Conservation (phyloP, 192 early-diverging fungal species). For the Coemansia biformis region DNA sequence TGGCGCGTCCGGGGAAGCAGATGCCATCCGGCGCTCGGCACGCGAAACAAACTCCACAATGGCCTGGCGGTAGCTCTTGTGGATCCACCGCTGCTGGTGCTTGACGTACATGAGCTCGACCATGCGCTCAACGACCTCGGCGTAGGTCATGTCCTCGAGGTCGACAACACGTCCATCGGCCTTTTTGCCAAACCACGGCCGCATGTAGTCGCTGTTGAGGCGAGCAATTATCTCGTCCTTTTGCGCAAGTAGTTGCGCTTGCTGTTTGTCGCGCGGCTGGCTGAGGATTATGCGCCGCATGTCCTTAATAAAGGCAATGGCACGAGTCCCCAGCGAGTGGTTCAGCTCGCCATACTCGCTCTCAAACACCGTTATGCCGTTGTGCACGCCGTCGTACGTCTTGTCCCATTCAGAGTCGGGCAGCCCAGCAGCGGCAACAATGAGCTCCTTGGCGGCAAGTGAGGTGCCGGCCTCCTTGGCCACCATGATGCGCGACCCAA, state of each 20-base stretch:
- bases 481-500: constrained; percentile 92
- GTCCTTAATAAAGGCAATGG: constrained; percentile 72
- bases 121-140: constrained; percentile 73
- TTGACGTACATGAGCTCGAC: constrained; percentile 74
- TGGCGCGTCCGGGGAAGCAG: not conserved
- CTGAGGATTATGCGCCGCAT: constrained; percentile 74
- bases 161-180: constrained; percentile 65
- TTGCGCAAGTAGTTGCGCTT: constrained; percentile 58
- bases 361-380: constrained; percentile 78
- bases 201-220: constrained; percentile 86
- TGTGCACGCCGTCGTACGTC: constrained; percentile 68
- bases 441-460: constrained; percentile 75
- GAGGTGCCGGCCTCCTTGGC: constrained; percentile 81
- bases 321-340: constrained; percentile 85
- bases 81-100: constrained; percentile 75
- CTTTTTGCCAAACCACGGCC: constrained; percentile 91
- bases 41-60: constrained; percentile 76
- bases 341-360: constrained; percentile 90
- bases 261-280: constrained; percentile 76
- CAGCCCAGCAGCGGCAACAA: constrained; percentile 77
- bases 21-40: constrained; percentile 17
- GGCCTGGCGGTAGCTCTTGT: constrained; percentile 61
- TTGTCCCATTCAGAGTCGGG: constrained; percentile 75
- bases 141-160: constrained; percentile 91
- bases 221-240: constrained; percentile 83